Conservation (phyloP, 345 rosid genomes). For the Citrus inodora region DNA sequence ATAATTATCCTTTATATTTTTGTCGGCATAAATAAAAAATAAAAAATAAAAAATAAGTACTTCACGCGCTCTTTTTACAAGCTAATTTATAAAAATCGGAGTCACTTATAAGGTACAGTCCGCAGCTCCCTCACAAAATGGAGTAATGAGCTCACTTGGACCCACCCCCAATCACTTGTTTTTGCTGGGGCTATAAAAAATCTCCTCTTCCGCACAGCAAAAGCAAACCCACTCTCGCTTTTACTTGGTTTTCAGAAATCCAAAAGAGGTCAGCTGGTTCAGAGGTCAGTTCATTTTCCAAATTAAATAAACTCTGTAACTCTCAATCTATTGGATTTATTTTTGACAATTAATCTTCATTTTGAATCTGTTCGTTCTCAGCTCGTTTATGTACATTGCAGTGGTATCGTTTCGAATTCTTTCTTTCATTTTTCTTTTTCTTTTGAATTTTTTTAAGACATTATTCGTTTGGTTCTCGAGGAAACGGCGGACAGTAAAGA, state of each 20-base stretch:
- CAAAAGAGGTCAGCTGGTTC: neutral
- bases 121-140: no score
- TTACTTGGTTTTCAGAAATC: neutral
- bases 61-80: neutral
- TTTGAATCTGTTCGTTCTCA: neutral
- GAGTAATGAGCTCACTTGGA: no score
- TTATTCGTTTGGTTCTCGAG: conserved; percentile 1
- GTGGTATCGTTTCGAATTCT: neutral
- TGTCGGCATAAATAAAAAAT: neutral
- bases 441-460: neutral
- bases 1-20: neutral
- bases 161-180: no score
- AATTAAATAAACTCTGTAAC: neutral
- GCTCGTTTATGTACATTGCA: neutral
- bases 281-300: neutral
- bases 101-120: no score
- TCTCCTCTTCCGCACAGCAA: neutral
- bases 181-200: neutral
- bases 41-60: neutral
- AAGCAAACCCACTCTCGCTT: no score
- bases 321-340: neutral
- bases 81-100: neutral
- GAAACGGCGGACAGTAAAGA: neutral
- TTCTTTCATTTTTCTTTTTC: neutral
- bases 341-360: neutral